phyloP scores from a whole-genome alignment of 495 filamentous ascomycete genomes.

The Lichina pygmaea region DNA sequence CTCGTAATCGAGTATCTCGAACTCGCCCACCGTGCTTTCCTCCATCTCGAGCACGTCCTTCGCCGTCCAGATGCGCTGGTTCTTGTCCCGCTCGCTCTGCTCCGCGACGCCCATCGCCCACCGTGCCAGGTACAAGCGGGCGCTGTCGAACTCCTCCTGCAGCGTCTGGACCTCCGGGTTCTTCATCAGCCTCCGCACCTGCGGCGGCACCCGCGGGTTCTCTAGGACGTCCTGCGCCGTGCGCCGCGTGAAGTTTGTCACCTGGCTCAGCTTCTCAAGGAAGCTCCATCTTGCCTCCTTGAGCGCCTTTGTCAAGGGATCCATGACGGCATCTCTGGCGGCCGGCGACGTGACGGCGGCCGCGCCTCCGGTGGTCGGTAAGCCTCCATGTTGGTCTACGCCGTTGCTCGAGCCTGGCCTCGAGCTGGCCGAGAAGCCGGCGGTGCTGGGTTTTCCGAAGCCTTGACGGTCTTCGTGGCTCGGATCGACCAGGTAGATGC shows the following conservation, averaged over 20 bases:
- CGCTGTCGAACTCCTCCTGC: slow-evolving; percentile 91
- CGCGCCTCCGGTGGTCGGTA: slow-evolving; percentile 4
- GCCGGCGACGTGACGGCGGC: background rate
- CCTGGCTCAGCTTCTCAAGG: slow-evolving; percentile 80
- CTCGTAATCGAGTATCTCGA: slow-evolving; percentile 76
- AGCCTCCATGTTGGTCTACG: background rate
- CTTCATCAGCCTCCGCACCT: slow-evolving; percentile 57
- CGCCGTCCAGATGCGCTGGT: slow-evolving; percentile 73
- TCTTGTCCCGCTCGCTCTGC: slow-evolving; percentile 68
- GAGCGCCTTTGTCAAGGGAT: slow-evolving; percentile 77
- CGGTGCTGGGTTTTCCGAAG: slow-evolving; percentile 35
- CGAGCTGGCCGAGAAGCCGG: slow-evolving; percentile 13
- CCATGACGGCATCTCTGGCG: slow-evolving; percentile 52
- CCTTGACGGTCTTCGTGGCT: slow-evolving; percentile 54
- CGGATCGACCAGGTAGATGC: slow-evolving; percentile 76
- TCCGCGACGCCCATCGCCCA: slow-evolving; percentile 99
- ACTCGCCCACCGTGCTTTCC: slow-evolving; percentile 78
- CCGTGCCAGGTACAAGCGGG: slow-evolving; percentile 70
- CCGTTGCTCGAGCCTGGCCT: slow-evolving; percentile 6
- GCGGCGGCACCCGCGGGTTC: slow-evolving; percentile 64
- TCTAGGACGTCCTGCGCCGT: slow-evolving; percentile 82
- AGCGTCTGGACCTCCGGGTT: slow-evolving; percentile 89
- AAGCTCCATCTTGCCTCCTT: slow-evolving; percentile 94
- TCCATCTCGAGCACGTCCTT: slow-evolving; percentile 83
- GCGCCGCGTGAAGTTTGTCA: slow-evolving; percentile 78